Base-by-base conservation (phyloP, 805 yeast species). In the Nakazawaea ishiwadae region DNA sequence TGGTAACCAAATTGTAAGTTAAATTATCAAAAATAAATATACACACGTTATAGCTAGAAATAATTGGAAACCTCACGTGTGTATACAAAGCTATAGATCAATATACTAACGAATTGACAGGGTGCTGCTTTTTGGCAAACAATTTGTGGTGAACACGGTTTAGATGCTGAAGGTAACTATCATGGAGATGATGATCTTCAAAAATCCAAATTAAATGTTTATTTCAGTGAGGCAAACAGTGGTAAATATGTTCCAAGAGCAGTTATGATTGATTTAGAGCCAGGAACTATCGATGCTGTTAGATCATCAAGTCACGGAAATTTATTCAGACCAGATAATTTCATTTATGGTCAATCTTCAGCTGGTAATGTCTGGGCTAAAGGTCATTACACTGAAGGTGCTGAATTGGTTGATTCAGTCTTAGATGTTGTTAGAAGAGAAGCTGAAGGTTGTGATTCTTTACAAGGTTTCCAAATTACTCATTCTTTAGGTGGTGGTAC, bases 301-400 rank as follows among this genome's bases (percentile, higher is more conserved):
- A 81, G 81, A 59, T 69, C 84, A 39, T 86, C 95, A 4, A 68
- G 73, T n/a, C 81, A 81, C 55, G 96, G 96, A 48, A 78, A 81
- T 59, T 69, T 89, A 51, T 89, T 87, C 66, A 84, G 96, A 66
- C 96, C 96, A 23, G 96, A 89, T 61, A 88, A 88, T 68, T 81
- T 78, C 55, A 84, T 89, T 49, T 84, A 79, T 58, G 96, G 96
- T 37, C 95, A 87, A 64, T 78, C 90, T 21, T 85, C 95, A 20
- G 96, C 96, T 1, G 96, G 96, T 55, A 89, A 89, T 58, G 95
- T 86, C 54, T 89, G 96, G 96, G 96, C 96, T 42, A 89, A 88
- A 64, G 96, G 96, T 59, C 93, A 85, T 68, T 89, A 89, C 71
- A 89, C 96, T 29, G 96, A 89, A 65, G 96, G 96, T 54, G 96